Evolutionary conservation across 441 rosid species (phyloP).

Genomic region (Populus hybrid): DNA sequence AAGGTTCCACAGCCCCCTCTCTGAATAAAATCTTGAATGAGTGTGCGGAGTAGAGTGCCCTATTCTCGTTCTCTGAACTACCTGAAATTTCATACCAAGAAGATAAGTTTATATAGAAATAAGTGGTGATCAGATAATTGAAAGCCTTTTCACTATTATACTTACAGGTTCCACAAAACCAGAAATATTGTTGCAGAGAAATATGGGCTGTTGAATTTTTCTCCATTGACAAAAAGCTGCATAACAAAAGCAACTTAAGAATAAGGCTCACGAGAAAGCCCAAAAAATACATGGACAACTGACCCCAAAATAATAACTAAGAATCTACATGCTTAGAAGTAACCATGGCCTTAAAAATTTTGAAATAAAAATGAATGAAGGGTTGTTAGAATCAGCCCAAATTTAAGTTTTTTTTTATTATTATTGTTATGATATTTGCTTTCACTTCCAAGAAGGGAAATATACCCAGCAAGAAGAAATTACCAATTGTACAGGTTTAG

Average conservation of each 20-base stretch:
- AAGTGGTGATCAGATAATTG: not conserved
- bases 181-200: slow-evolving; percentile 86
- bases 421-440: not conserved
- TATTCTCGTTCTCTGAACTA: slow-evolving; percentile 76
- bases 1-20: slow-evolving; percentile 96
- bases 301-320: not conserved
- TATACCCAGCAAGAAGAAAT: not conserved
- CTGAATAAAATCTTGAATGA: slow-evolving; percentile 82
- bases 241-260: slow-evolving; percentile 20
- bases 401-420: not conserved
- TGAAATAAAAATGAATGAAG: not conserved
- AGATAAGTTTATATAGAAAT: not conserved
- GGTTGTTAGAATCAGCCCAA: not conserved
- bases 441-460: not conserved
- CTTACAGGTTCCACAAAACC: slow-evolving; percentile 94
- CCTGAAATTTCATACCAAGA: slow-evolving; percentile 38
- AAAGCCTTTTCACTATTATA: slow-evolving; percentile 11
- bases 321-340: not conserved
- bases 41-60: slow-evolving; percentile 84
- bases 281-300: not conserved
- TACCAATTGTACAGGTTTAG: not conserved
- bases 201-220: slow-evolving; percentile 89
- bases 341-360: not conserved
- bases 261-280: not conserved
- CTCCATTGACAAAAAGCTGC: slow-evolving; percentile 80